A percentile compares a stretch with the other conserved stretches of the same genome.
These are phyloP conservation scores for Novymonas esmeraldas DNA, from an alignment of 208 protist species.

Conservation along the genomic window DNA sequence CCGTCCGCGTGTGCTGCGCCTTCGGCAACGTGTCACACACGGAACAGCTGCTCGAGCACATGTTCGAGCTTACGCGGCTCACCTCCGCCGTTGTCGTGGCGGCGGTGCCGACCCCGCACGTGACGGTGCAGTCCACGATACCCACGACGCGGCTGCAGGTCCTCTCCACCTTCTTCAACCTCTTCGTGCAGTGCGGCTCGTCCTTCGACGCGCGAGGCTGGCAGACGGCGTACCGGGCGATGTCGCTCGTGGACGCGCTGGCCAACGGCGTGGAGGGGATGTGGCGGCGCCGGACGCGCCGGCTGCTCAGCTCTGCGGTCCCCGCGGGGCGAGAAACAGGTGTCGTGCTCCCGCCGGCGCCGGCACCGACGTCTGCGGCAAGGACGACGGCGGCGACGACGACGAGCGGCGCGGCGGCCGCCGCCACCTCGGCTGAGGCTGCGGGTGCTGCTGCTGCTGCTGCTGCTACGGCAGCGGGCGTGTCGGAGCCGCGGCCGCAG, in stretches of 20 bases:
- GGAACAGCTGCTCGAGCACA: constrained; percentile 68
- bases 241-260: constrained; percentile 79
- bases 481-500: constrained; percentile 6
- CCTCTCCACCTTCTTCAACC: constrained; percentile 62
- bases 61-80: constrained; percentile 67
- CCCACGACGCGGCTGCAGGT: constrained; percentile 64
- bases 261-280: constrained; percentile 82
- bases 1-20: constrained; percentile 72
- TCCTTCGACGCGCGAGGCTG: constrained; percentile 67
- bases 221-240: constrained; percentile 65
- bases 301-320: constrained; percentile 16
- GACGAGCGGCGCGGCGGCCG: too few species aligned
- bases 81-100: constrained; percentile 45
- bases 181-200: constrained; percentile 64
- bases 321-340: constrained; percentile 12
- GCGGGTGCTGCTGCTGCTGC: background rate
- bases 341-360: background rate
- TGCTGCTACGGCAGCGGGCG: background rate
- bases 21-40: constrained; percentile 73
- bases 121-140: constrained; percentile 46
- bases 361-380: background rate
- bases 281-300: constrained; percentile 53
- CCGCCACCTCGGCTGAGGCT: background rate
- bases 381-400: background rate
- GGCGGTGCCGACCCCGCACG: constrained; percentile 22